These are phyloP conservation scores for Russula olivacea DNA, from an alignment of 768 basidiomycete genomes.

Conservation along the genomic window DNA sequence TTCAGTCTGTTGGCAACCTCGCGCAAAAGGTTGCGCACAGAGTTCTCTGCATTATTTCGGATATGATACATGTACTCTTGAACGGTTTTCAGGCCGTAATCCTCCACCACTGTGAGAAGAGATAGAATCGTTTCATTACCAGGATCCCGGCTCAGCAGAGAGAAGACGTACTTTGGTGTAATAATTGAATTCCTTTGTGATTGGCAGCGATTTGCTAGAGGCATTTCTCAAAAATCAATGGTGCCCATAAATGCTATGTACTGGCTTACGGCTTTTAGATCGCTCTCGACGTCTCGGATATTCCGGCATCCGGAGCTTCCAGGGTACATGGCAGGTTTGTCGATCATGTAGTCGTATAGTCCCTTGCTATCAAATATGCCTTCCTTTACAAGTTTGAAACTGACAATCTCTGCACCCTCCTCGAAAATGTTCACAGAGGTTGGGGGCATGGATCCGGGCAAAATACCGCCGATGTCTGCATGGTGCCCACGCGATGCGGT, in stretches of 20 bases:
- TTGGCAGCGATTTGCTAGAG: slow-evolving; percentile 88
- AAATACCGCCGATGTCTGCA: slow-evolving; percentile 88
- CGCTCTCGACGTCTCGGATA: slow-evolving; percentile 85
- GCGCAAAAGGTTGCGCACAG: slow-evolving; percentile 75
- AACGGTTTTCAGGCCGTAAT: slow-evolving; percentile 80
- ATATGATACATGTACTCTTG: slow-evolving; percentile 94
- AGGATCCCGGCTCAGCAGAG: slow-evolving; percentile 7
- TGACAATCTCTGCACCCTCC: slow-evolving; percentile 87
- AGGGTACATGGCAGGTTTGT: slow-evolving; percentile 72
- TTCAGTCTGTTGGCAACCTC: slow-evolving; percentile 68
- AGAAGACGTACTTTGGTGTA: slow-evolving; percentile 58
- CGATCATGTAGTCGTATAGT: slow-evolving; percentile 73
- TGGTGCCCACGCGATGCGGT: slow-evolving; percentile 93
- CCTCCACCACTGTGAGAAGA: slow-evolving; percentile 58
- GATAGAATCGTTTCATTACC: slow-evolving; percentile 9
- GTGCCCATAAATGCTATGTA: background rate
- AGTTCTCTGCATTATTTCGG: slow-evolving; percentile 79
- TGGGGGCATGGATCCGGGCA: slow-evolving; percentile 94
- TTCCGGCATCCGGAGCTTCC: slow-evolving; percentile 86
- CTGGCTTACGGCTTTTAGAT: slow-evolving; percentile 72
- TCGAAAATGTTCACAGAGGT: slow-evolving; percentile 87
- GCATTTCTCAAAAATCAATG: slow-evolving; percentile 4
- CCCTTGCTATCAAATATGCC: slow-evolving; percentile 77
- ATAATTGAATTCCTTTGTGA: slow-evolving; percentile 82
- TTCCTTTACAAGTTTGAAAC: slow-evolving; percentile 83